Conservation (phyloP, 2,329 filamentous ascomycete genomes). For the Blastomyces silverae region DNA sequence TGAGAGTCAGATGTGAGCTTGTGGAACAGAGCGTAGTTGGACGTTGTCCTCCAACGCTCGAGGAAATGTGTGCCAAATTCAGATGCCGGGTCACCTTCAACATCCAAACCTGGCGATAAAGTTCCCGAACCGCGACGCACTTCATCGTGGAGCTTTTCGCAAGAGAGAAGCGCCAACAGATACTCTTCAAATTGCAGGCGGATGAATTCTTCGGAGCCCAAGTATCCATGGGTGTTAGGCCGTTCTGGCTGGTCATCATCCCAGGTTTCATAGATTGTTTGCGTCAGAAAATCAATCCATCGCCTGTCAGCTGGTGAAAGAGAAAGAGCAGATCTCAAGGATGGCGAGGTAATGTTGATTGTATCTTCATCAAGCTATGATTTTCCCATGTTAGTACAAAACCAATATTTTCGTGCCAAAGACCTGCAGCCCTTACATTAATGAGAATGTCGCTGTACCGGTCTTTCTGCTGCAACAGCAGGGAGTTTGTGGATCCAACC, state of each 20-base stretch:
- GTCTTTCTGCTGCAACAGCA: conserved; percentile 88
- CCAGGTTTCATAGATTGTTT: conserved; percentile 94
- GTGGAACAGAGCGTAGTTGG: conserved; percentile 88
- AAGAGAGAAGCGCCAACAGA: conserved; percentile 76
- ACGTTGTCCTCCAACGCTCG: conserved; percentile 76
- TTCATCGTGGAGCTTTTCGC: conserved; percentile 81
- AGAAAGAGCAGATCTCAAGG: conserved; percentile 65
- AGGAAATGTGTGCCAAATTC: conserved; percentile 85
- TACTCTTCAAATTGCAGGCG: conserved; percentile 97
- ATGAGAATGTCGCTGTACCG: conserved; percentile 94
- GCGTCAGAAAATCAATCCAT: conserved; percentile 94
- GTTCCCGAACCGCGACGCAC: conserved; percentile 12
- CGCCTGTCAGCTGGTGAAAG: conserved; percentile 82
- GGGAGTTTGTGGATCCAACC: conserved; percentile 91
- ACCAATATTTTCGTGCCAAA: neutral
- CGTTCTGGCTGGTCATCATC: conserved; percentile 81
- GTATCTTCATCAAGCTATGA: conserved; percentile 70
- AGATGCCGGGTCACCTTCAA: conserved; percentile 73
- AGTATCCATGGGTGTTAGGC: conserved; percentile 91
- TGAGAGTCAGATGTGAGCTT: conserved; percentile 67
- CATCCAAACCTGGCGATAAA: conserved; percentile 52
- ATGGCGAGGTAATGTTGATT: conserved; percentile 74
- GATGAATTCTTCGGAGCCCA: conserved; percentile 95
- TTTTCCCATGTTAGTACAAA: neutral
- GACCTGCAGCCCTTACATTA: conserved; percentile 50